Base-by-base conservation (phyloP, 2,329 filamentous ascomycete genomes). In the Botrytis galanthina region DNA sequence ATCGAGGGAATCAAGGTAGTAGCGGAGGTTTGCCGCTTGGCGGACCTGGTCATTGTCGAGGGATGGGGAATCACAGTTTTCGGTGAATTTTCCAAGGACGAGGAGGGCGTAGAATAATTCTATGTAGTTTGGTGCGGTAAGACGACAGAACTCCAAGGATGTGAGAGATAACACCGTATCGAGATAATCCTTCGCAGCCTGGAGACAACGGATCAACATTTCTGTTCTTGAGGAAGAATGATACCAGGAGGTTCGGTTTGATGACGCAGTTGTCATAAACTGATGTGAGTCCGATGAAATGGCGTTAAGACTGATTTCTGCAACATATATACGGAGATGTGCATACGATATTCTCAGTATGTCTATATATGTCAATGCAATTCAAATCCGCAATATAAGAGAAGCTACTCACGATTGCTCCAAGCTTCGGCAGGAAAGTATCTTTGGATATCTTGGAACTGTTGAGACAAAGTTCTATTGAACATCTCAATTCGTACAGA, bases 271-370 rank as follows among this genome's bases (percentile, higher is more conserved):
- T n/a, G 70, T 18, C 26, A 12, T 8, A 5, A 70, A 39, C 26
- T 74, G 70, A 10, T 42, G n/a, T 7, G 64, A 46, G 18, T 72
- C 57, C 29, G 75, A 72, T 51, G 70, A 44, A 9, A 35, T 54
- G 20, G 74, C 74, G 32, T 81, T 79, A 26, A 80, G 77, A 12
- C 77, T 75, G 35, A 81, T 76, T 61, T 78, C 78, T 59, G 77
- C 75, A 26, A 79, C 44, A 20, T 79, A 76, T n/a, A 77, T 75
- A 7, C 74, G 74, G 18, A 76, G 70, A 63, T 75, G 67, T 32
- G 75, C 73, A 60, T 75, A 77, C 7, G 71, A 61, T 61, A 32
- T 1, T 39, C 32, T 71, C 18, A 71, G 7, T 54, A 22, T 39
- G 46, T n/a, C 48, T 44, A 32, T 6, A 44, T 14, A 1, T 68